phyloP scores from a whole-genome alignment of 306 rosid species.

The Lagenaria siceraria region DNA sequence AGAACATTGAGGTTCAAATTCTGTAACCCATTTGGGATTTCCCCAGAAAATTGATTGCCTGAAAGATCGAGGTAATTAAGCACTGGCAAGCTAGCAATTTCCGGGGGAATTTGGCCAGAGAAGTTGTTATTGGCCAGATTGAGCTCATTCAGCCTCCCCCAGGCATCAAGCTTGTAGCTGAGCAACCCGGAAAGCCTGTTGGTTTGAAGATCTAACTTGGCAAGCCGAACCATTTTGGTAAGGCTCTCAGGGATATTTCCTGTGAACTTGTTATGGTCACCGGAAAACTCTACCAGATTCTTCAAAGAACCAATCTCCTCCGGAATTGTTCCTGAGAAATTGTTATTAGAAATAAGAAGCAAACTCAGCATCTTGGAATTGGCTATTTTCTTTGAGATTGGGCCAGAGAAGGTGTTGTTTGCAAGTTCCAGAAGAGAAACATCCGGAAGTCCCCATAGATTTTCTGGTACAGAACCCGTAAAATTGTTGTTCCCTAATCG shows the following conservation, averaged over 20 bases:
- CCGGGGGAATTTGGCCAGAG: slow-evolving; percentile 56
- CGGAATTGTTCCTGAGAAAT: slow-evolving; percentile 55
- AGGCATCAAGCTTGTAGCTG: slow-evolving; percentile 27
- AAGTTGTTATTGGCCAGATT: slow-evolving; percentile 53
- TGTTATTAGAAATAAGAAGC: slow-evolving; percentile 44
- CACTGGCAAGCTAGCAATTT: slow-evolving; percentile 40
- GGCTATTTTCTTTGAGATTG: slow-evolving; percentile 43
- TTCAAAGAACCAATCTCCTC: slow-evolving; percentile 57
- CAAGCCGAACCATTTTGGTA: slow-evolving; percentile 46
- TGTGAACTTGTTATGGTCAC: slow-evolving; percentile 30
- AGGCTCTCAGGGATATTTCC: slow-evolving; percentile 49
- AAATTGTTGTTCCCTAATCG: slow-evolving; percentile 44
- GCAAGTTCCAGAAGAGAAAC: slow-evolving; percentile 51
- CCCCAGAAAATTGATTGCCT: slow-evolving; percentile 43
- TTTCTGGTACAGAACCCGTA: slow-evolving; percentile 61
- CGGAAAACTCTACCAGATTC: slow-evolving; percentile 47
- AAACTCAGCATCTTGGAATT: slow-evolving; percentile 46
- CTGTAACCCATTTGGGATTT: slow-evolving; percentile 50
- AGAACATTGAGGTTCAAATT: slow-evolving; percentile 67
- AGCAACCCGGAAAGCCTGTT: slow-evolving; percentile 59
- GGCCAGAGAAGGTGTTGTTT: slow-evolving; percentile 48
- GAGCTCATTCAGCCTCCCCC: slow-evolving; percentile 63
- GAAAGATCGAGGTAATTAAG: slow-evolving; percentile 87
- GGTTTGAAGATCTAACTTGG: slow-evolving; percentile 53
- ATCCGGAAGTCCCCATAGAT: slow-evolving; percentile 66